Conservation (phyloP, 345 rosid genomes). For the Bretschneidera sinensis region DNA sequence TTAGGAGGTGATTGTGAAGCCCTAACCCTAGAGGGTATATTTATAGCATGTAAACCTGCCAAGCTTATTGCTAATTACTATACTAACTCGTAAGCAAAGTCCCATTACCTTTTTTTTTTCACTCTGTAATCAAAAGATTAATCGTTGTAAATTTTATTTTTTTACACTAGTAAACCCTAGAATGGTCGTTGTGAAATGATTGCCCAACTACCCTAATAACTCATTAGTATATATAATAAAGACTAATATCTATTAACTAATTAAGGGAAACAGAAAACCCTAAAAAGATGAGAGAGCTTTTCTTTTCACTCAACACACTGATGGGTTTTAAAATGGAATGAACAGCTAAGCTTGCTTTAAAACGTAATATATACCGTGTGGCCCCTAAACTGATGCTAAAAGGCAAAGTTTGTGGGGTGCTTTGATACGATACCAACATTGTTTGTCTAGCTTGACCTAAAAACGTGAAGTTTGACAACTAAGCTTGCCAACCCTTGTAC, state of each 20-base stretch:
- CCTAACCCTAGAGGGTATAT: constrained; percentile 54
- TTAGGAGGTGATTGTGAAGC: constrained; percentile 14
- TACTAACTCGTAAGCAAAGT: neutral
- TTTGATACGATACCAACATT: constrained; percentile 27
- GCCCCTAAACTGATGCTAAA: constrained; percentile 28
- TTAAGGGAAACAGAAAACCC: constrained; percentile 18
- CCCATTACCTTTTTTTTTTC: neutral
- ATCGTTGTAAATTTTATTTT: neutral
- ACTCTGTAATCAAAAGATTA: neutral
- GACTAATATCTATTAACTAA: neutral
- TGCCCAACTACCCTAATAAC: constrained; percentile 40
- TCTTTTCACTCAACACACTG: constrained; percentile 26
- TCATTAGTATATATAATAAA: constrained; percentile 11
- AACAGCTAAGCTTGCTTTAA: constrained; percentile 33
- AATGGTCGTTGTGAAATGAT: constrained; percentile 31
- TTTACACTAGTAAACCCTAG: constrained; percentile 16
- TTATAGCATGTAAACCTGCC: constrained; percentile 29
- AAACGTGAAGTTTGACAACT: constrained; percentile 21
- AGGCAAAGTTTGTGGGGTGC: constrained; percentile 23
- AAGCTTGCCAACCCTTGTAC: constrained; percentile 29
- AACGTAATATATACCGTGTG: constrained; percentile 14
- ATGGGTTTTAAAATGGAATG: constrained; percentile 48
- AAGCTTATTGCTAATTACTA: constrained; percentile 1
- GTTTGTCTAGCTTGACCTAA: constrained; percentile 37
- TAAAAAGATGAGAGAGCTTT: constrained; percentile 32